Evolutionary conservation across 108 stramenopile genomes (phyloP).

Genomic region (Bacterosira constricta): DNA sequence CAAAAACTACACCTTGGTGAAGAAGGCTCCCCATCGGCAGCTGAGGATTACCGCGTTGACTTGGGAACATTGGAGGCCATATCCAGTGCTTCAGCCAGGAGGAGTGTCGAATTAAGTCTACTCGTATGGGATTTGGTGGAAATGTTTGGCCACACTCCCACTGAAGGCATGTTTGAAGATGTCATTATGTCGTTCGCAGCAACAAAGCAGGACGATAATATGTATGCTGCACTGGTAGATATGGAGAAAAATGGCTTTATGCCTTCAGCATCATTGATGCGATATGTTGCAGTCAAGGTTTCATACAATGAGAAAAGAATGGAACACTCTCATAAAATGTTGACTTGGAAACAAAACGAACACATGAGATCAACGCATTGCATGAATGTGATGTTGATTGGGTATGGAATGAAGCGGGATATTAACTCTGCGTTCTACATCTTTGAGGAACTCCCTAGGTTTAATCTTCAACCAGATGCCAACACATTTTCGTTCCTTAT

Average conservation of each 20-base stretch:
- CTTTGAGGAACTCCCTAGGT: constrained; percentile 36
- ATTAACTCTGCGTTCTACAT: constrained; percentile 37
- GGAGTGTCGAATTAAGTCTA: constrained; percentile 46
- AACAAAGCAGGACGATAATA: constrained; percentile 20
- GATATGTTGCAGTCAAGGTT: constrained; percentile 45
- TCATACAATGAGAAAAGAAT: constrained; percentile 33
- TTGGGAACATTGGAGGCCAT: constrained; percentile 67
- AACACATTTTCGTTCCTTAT: constrained; percentile 72
- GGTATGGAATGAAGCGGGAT: constrained; percentile 39
- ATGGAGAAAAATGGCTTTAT: constrained; percentile 69
- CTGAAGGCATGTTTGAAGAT: constrained; percentile 70
- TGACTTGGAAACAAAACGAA: constrained; percentile 23
- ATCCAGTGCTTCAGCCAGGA: constrained; percentile 49
- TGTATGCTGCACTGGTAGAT: constrained; percentile 59
- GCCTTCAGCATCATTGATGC: constrained; percentile 58
- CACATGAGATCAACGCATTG: constrained; percentile 27
- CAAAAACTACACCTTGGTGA: constrained; percentile 15
- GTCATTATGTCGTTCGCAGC: constrained; percentile 61
- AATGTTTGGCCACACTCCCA: constrained; percentile 54
- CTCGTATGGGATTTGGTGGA: constrained; percentile 74
- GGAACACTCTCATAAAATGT: constrained; percentile 24
- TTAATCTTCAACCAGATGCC: constrained; percentile 45
- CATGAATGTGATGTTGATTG: constrained; percentile 49
- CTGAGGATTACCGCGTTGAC: constrained; percentile 23
- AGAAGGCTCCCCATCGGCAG: neutral